A percentile compares a stretch with the other conserved stretches of the same genome.
Evolutionary conservation across 331 rosid species (phyloP).

Genomic region (Telfairia occidentalis): DNA sequence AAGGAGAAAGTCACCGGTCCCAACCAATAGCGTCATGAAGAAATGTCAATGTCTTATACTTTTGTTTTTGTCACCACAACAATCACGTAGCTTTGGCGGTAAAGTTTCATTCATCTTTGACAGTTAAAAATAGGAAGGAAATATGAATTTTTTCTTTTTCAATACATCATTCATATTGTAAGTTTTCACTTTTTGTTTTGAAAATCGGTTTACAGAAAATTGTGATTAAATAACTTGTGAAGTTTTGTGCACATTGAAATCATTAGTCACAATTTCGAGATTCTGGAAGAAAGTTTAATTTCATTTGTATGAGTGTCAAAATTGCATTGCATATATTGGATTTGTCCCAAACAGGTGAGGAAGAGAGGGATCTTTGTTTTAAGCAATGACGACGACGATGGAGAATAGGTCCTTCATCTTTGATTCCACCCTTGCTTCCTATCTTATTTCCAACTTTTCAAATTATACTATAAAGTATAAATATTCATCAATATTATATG

Average conservation of each 20-base stretch:
- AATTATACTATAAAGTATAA: neutral
- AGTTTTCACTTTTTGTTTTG: neutral
- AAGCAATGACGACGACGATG: neutral
- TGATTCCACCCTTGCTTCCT: neutral
- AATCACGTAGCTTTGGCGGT: neutral
- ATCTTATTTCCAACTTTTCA: neutral
- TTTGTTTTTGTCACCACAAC: neutral
- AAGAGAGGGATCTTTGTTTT: neutral
- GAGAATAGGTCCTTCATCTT: neutral
- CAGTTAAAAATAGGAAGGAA: neutral
- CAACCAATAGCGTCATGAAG: neutral
- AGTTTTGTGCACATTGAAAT: neutral
- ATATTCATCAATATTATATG: neutral
- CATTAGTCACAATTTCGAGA: neutral
- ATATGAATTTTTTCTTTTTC: neutral
- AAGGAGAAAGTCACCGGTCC: conserved; percentile 18
- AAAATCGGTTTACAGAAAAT: neutral
- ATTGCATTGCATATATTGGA: neutral
- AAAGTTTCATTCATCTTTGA: neutral
- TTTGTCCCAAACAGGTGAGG: neutral
- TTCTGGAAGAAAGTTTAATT: neutral
- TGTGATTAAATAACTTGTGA: neutral
- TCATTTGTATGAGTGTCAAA: neutral
- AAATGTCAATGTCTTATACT: neutral
- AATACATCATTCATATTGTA: neutral